These are phyloP conservation scores for Cryptosporidium meleagridis DNA, from an alignment of 169 alveolate species.

Conservation along the genomic window DNA sequence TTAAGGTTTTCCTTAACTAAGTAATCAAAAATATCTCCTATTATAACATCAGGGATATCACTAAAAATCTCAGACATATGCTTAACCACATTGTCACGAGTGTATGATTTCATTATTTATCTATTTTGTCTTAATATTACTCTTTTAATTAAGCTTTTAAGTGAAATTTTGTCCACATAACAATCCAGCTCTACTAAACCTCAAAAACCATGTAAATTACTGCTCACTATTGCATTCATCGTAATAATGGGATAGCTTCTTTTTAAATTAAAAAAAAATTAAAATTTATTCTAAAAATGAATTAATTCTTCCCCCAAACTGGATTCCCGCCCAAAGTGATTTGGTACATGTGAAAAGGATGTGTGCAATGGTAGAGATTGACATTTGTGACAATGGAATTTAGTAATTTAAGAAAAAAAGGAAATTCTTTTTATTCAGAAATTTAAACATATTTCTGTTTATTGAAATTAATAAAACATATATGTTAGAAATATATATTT, in stretches of 20 bases:
- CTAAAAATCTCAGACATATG: constrained; percentile 62
- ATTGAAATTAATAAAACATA: background rate
- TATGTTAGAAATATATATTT: background rate
- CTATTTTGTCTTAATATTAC: background rate
- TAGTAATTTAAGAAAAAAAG: background rate
- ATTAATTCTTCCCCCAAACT: background rate
- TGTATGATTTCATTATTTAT: constrained; percentile 7
- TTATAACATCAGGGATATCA: constrained; percentile 34
- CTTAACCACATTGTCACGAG: constrained; percentile 35
- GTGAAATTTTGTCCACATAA: background rate
- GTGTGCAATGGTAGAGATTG: constrained; percentile 29
- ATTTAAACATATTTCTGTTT: too few relatives aligned
- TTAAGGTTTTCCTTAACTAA: background rate
- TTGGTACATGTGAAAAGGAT: background rate
- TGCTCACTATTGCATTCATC: background rate
- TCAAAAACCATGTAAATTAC: background rate
- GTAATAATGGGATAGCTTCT: background rate
- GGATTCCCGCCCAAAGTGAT: background rate
- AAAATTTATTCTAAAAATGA: background rate
- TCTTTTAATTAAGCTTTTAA: background rate
- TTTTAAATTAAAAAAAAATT: background rate
- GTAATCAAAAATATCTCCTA: constrained; percentile 54
- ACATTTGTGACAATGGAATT: background rate
- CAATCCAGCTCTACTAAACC: background rate
- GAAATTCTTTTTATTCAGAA: too few relatives aligned